Conservation (phyloP, 306 rosid genomes). For the Castanea mollissima region DNA sequence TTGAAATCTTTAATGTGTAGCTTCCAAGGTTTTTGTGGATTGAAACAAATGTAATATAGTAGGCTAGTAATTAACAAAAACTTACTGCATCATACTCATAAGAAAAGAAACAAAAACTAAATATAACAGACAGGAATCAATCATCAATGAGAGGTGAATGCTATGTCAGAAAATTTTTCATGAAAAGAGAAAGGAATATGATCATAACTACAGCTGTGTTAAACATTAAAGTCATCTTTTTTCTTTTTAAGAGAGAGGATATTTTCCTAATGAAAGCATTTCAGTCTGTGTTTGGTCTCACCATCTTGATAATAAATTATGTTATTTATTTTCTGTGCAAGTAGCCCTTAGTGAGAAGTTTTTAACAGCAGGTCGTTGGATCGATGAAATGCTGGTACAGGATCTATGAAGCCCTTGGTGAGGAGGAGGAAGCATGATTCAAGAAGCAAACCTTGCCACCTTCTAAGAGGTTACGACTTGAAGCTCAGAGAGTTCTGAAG, state of each 20-base stretch:
- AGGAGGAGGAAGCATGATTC: constrained; percentile 82
- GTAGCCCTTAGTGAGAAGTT: constrained; percentile 77
- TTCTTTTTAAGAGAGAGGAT: neutral
- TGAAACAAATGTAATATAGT: too few species aligned
- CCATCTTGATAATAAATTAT: constrained; percentile 21
- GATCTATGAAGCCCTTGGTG: constrained; percentile 70
- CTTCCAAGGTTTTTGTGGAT: too few species aligned
- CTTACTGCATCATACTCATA: too few species aligned
- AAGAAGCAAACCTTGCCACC: constrained; percentile 92
- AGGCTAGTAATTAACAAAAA: too few species aligned
- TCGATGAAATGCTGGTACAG: constrained; percentile 99
- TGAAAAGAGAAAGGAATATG: neutral
- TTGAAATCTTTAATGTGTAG: too few species aligned
- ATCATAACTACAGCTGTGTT: neutral
- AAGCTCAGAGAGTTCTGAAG: constrained; percentile 94
- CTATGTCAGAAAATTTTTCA: neutral
- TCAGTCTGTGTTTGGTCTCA: neutral
- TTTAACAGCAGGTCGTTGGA: constrained; percentile 96
- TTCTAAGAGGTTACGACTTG: constrained; percentile 94
- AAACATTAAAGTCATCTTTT: neutral
- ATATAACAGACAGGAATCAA: too few species aligned
- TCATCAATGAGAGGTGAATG: neutral
- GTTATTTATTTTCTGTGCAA: constrained; percentile 34
- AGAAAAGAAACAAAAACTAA: too few species aligned
- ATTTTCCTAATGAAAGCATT: neutral